Conservation (phyloP, 352 stramenopile species). For the Lagenidium giganteum region DNA sequence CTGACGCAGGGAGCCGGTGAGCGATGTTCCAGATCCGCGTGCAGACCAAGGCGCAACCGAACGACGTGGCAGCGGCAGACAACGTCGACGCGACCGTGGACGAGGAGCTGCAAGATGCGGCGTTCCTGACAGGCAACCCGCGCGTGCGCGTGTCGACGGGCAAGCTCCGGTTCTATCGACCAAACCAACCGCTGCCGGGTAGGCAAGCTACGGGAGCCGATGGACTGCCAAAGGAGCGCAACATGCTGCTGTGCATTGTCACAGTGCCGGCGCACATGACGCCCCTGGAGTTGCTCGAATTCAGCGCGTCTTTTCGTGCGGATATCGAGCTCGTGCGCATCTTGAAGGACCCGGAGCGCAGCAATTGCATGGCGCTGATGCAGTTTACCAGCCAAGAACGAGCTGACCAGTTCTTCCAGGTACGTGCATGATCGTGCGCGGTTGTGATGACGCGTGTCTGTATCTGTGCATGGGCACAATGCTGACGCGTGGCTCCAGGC, state of each 20-base stretch:
- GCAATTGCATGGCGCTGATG: conserved; percentile 84
- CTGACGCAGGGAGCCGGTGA: no score
- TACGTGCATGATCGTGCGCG: conserved; percentile 4
- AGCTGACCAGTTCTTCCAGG: conserved; percentile 78
- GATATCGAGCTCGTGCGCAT: conserved; percentile 77
- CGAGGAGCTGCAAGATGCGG: conserved; percentile 26
- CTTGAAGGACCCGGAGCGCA: conserved; percentile 73
- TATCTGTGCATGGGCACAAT: background rate
- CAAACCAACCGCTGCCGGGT: conserved; percentile 33
- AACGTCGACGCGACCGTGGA: conserved; percentile 16
- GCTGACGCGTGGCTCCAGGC: conserved; percentile 28
- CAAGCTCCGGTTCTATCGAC: conserved; percentile 79
- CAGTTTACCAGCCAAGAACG: conserved; percentile 76
- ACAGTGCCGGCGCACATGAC: conserved; percentile 84
- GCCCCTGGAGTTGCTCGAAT: conserved; percentile 80
- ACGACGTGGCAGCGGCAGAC: conserved; percentile 21
- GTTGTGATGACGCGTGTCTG: background rate
- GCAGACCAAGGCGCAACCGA: conserved; percentile 35
- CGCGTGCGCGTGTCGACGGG: conserved; percentile 72
- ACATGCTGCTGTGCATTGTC: conserved; percentile 75
- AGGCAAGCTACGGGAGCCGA: background rate
- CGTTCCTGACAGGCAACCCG: conserved; percentile 74
- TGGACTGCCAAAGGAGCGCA: conserved; percentile 54
- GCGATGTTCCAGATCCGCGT: conserved; percentile 85
- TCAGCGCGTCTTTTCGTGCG: conserved; percentile 64